Conservation (phyloP, 176 grass and related monocot genomes). For the Carex myosuroides region DNA sequence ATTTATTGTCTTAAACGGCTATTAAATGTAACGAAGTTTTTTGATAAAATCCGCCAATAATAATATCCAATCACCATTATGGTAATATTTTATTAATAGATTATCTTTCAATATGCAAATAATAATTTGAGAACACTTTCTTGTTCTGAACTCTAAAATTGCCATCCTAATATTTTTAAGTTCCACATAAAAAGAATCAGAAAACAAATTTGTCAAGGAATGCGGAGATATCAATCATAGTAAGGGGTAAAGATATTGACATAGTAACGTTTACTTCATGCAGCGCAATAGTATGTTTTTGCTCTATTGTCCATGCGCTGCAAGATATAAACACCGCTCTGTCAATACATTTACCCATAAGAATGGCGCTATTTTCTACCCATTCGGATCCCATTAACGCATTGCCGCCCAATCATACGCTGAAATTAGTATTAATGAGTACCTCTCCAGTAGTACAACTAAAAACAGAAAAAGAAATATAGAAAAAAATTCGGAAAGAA, state of each 20-base stretch:
- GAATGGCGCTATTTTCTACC: too few species aligned
- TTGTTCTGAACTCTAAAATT: background rate
- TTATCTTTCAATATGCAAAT: background rate
- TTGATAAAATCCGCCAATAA: background rate
- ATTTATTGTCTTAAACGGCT: background rate
- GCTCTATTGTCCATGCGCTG: too few species aligned
- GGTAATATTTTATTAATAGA: background rate
- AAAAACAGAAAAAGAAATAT: constrained; percentile 10
- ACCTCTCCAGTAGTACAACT: background rate
- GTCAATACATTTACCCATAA: too few species aligned
- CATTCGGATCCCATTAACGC: background rate
- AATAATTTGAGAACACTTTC: background rate
- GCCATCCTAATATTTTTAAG: too few species aligned
- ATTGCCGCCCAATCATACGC: background rate
- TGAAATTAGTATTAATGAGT: background rate
- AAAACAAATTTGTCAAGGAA: background rate
- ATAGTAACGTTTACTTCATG: too few species aligned
- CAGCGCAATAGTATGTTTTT: too few species aligned
- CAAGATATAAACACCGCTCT: too few species aligned
- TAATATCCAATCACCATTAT: background rate
- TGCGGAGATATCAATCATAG: background rate
- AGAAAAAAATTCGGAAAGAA: constrained; percentile 22
- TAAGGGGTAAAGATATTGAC: background rate
- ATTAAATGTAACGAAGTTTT: background rate
- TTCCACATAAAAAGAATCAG: background rate